Base-by-base conservation (phyloP, 2,329 filamentous ascomycete genomes). In the Alternaria incomplexa region DNA sequence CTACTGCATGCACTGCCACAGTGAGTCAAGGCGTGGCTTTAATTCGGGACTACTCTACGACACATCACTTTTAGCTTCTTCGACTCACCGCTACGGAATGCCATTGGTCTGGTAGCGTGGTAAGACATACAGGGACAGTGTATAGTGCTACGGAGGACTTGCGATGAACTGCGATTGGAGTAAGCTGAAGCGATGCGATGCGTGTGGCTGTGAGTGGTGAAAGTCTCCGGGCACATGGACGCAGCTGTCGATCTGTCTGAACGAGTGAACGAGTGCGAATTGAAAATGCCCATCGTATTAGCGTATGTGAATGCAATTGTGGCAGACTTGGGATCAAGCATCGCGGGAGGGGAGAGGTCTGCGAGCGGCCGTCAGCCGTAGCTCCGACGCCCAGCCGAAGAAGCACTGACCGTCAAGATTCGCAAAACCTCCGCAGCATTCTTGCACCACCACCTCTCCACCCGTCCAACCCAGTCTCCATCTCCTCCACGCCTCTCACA, bases 401-500 rank as follows among this genome's bases (percentile, higher is more conserved):
- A 68, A 70, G 64, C 70, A 70, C 64, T 68, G 67, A 64, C 62
- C 64, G 54, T 58, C 51, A 63, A 53, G 47, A 54, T 64, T 70
- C 65, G 65, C 68, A 73, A 75, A 71, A 73, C 70, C 70, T 67
- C 65, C 58, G 63, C 58, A 54, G 58, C 62, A 63, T 64, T 64
- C 64, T 58, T 20, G 52, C 53, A 47, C 58, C 62, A 54, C 67
- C 66, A 60, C 65, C 56, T 52, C 65, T 65, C 61, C 46, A 71
- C 73, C 72, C 69, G 61, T 73, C 73, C 71, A 71, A 61, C 64
- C 66, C 68, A 70, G 73, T 69, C 72, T 73, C 51, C 25, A 51
- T 70, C 67, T 68, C 66, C 65, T 48, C 61, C 56, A 55, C 52
- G 60, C 58, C 58, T 66, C 66, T 69, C 65, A 59, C 59, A 63